These are phyloP conservation scores for Cladosporium sp. DNA, from an alignment of 2,329 filamentous ascomycete species.

Conservation along the genomic window DNA sequence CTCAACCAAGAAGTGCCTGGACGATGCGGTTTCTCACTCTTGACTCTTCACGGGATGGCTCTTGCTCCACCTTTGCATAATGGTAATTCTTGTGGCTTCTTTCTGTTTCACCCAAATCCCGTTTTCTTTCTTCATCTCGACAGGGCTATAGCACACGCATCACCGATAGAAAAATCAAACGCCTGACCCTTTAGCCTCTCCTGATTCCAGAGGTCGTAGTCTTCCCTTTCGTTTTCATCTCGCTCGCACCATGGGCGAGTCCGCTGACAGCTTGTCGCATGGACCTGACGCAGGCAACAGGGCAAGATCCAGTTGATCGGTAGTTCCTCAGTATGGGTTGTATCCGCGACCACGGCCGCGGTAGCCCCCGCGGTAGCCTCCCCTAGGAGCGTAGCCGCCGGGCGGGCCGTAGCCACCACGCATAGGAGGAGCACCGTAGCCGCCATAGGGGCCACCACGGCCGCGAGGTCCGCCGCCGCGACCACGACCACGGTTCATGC, in stretches of 20 bases:
- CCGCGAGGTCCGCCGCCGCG: slow-evolving; percentile 41
- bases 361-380: slow-evolving; percentile 34
- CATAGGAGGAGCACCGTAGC: slow-evolving; percentile 47
- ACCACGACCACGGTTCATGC: slow-evolving; percentile 72
- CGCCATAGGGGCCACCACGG: slow-evolving; percentile 40
- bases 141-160: slow-evolving; percentile 7
- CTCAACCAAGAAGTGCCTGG: too few relatives aligned
- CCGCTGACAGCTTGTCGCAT: too few relatives aligned
- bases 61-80: slow-evolving; percentile 9
- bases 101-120: slow-evolving; percentile 14
- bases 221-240: slow-evolving; percentile 3
- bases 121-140: slow-evolving; percentile 15
- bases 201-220: background rate
- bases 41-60: slow-evolving; percentile 12
- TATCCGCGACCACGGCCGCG: slow-evolving; percentile 30
- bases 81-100: slow-evolving; percentile 23
- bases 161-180: background rate
- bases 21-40: slow-evolving; percentile 9
- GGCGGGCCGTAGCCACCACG: slow-evolving; percentile 35
- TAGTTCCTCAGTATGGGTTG: slow-evolving; percentile 30
- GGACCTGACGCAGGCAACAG: too few relatives aligned
- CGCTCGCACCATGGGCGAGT: background rate
- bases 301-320: background rate
- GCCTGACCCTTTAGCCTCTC: background rate
- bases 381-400: slow-evolving; percentile 30